These are phyloP conservation scores for Martiniozyma asiatica DNA, from an alignment of 1,139 yeast species.

Conservation along the genomic window DNA sequence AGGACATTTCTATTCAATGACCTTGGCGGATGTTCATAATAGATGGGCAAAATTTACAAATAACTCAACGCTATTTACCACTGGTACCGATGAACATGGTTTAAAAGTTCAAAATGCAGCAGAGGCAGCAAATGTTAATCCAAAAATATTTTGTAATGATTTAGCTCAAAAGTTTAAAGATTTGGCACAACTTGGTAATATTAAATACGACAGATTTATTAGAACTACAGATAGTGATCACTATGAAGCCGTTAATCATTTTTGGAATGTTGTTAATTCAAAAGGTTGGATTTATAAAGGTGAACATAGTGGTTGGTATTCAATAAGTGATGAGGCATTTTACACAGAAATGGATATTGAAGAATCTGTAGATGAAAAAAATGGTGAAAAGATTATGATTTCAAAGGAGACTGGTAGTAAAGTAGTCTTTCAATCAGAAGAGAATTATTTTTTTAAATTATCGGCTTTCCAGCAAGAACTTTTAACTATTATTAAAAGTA, in stretches of 20 bases:
- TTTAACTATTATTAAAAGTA: constrained; percentile 32
- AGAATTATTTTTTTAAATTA: constrained; percentile 75
- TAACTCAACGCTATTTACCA: constrained; percentile 46
- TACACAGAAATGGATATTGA: constrained; percentile 74
- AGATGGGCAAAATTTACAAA: constrained; percentile 55
- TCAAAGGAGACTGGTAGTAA: constrained; percentile 69
- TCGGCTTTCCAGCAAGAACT: constrained; percentile 46
- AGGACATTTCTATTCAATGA: constrained; percentile 87
- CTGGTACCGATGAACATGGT: constrained; percentile 98
- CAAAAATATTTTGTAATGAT: constrained; percentile 61
- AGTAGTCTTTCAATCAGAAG: constrained; percentile 68
- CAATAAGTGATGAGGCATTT: constrained; percentile 88
- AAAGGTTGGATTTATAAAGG: constrained; percentile 72
- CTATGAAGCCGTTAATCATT: constrained; percentile 42
- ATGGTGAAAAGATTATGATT: constrained; percentile 28
- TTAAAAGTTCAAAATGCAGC: constrained; percentile 75
- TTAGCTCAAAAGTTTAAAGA: constrained; percentile 52
- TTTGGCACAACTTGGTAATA: constrained; percentile 44
- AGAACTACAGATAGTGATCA: constrained; percentile 88
- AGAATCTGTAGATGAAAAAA: constrained; percentile 27
- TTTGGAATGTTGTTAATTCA: constrained; percentile 55
- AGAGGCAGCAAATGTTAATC: constrained; percentile 39
- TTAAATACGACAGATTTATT: constrained; percentile 65
- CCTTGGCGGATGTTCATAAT: constrained; percentile 64
- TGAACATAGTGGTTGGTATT: constrained; percentile 87